Percentiles rank a stretch among this genome's conserved stretches.
Conservation (phyloP, 208 protist genomes). For the Wallacemonas collosoma region DNA sequence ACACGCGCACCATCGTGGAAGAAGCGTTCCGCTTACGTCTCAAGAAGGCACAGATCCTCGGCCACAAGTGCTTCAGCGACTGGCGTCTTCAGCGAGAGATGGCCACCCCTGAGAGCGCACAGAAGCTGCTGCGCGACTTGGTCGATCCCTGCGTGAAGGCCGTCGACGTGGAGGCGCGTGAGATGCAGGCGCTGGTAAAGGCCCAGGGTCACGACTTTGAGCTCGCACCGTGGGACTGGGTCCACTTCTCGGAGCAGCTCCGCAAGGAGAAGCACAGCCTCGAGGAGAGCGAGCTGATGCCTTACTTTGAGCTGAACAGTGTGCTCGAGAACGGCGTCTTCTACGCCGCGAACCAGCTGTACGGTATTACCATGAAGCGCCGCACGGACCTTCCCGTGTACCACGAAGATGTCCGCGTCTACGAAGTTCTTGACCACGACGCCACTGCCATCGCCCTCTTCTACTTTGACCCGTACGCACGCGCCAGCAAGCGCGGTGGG, state of each 20-base stretch:
- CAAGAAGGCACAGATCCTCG: slow-evolving; percentile 44
- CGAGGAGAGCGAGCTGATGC: slow-evolving; percentile 51
- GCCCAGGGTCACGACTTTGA: slow-evolving; percentile 30
- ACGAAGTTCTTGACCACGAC: slow-evolving; percentile 42
- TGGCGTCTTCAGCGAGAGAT: slow-evolving; percentile 53
- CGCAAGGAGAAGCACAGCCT: slow-evolving; percentile 46
- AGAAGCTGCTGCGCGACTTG: slow-evolving; percentile 35
- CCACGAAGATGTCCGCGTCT: slow-evolving; percentile 40
- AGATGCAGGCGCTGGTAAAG: slow-evolving; percentile 31
- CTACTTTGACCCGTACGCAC: slow-evolving; percentile 53
- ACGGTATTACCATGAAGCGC: slow-evolving; percentile 43
- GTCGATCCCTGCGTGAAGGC: slow-evolving; percentile 23
- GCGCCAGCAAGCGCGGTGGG: slow-evolving; percentile 55
- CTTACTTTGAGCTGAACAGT: slow-evolving; percentile 55
- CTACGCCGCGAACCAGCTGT: slow-evolving; percentile 56
- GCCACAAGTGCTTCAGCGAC: slow-evolving; percentile 52
- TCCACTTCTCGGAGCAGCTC: slow-evolving; percentile 47
- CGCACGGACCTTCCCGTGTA: slow-evolving; percentile 54
- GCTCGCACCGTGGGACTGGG: slow-evolving; percentile 54
- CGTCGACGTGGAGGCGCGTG: slow-evolving; percentile 29
- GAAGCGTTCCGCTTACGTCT: slow-evolving; percentile 45
- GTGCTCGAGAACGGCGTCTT: slow-evolving; percentile 59
- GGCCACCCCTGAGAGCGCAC: slow-evolving; percentile 33
- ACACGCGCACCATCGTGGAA: slow-evolving; percentile 30
- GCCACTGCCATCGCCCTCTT: slow-evolving; percentile 42